Evolutionary conservation across 2,329 filamentous ascomycete species (phyloP).

Genomic region (Colletotrichum melonis): DNA sequence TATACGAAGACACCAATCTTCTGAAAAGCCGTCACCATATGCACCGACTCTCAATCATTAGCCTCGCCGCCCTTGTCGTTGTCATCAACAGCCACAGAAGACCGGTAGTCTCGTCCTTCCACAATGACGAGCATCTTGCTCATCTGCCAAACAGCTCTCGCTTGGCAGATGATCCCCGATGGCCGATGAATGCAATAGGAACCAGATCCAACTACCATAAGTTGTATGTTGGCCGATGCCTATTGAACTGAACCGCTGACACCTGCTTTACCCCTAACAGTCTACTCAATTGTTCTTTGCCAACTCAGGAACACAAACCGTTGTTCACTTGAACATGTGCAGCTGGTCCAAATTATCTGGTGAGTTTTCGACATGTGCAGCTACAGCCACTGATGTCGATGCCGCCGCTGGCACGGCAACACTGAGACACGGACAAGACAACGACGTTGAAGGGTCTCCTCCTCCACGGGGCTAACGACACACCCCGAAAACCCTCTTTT

Average conservation of each 20-base stretch:
- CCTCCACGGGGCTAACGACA: not conserved
- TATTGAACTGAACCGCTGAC: not conserved
- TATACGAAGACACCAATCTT: not conserved
- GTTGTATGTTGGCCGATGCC: not conserved
- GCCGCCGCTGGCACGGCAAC: conserved; percentile 4
- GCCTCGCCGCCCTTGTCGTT: not conserved
- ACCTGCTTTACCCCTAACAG: too few species aligned
- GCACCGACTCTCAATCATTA: not conserved
- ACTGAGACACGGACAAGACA: not conserved
- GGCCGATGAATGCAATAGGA: not conserved
- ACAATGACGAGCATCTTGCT: not conserved
- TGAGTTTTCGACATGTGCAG: not conserved
- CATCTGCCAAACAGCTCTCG: not conserved
- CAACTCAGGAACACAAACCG: not conserved
- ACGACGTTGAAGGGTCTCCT: too few species aligned
- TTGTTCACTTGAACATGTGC: not conserved
- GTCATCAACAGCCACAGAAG: not conserved
- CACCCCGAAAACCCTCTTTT: not conserved
- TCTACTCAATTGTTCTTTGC: not conserved
- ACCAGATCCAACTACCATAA: not conserved
- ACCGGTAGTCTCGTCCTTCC: not conserved
- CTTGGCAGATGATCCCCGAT: not conserved
- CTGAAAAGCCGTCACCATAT: not conserved
- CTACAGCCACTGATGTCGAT: not conserved
- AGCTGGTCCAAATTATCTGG: too few species aligned